Percentiles rank a stretch among this genome's conserved stretches.
These are phyloP conservation scores for Rhizophora mangle DNA, from an alignment of 345 rosid genomes.

Conservation along the genomic window DNA sequence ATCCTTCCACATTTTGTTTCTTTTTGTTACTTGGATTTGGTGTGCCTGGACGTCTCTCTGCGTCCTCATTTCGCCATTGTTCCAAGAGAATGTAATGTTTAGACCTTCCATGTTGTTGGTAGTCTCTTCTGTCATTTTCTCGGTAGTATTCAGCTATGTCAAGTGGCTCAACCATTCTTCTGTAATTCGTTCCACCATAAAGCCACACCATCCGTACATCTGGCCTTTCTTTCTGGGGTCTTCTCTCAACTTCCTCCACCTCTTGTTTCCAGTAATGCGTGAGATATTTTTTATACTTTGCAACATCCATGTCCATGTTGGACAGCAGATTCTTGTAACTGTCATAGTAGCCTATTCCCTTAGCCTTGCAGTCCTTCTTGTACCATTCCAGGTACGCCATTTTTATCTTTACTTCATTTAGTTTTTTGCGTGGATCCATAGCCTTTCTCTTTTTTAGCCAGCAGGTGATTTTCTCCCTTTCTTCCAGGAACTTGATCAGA, in stretches of 20 bases:
- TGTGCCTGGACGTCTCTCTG: background rate
- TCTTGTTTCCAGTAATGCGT: conserved; percentile 40
- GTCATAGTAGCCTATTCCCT: conserved; percentile 57
- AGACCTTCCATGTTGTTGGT: conserved; percentile 39
- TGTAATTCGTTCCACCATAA: conserved; percentile 44
- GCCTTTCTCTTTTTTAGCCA: conserved; percentile 12
- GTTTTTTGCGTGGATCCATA: conserved; percentile 29
- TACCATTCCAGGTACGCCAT: conserved; percentile 59
- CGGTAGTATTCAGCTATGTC: conserved; percentile 65
- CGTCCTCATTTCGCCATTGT: conserved; percentile 36
- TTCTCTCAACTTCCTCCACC: conserved; percentile 49
- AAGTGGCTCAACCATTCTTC: conserved; percentile 76
- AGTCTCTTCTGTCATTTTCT: conserved; percentile 21
- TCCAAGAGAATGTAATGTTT: conserved; percentile 46
- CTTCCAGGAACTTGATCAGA: conserved; percentile 24
- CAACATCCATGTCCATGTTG: background rate
- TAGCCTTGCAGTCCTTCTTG: conserved; percentile 40
- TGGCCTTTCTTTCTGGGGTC: conserved; percentile 44
- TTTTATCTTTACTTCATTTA: conserved; percentile 35
- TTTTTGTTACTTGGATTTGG: background rate
- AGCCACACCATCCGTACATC: conserved; percentile 33
- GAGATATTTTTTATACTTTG: conserved; percentile 27
- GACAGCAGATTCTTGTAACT: conserved; percentile 28
- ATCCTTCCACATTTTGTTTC: conserved; percentile 25
- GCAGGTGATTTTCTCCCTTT: conserved; percentile 14